phyloP scores from a whole-genome alignment of 179 eudicot species.

The Beta macrorhiza region DNA sequence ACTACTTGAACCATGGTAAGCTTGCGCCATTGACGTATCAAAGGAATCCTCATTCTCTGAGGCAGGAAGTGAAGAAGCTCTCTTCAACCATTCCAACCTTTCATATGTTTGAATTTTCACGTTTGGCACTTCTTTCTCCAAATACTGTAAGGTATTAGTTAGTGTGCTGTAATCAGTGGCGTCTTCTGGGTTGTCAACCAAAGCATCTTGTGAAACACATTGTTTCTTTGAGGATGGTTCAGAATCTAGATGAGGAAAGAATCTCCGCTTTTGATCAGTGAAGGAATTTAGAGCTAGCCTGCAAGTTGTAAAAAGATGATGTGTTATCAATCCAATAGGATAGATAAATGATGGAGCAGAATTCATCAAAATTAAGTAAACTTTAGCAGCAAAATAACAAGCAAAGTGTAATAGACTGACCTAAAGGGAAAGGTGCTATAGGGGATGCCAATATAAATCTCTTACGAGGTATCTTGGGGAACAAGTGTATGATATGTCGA shows the following conservation, averaged over 20 bases:
- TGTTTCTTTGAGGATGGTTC: constrained; percentile 64
- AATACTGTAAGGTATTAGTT: constrained; percentile 43
- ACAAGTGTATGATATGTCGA: no score
- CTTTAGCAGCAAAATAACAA: background rate
- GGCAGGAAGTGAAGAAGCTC: constrained; percentile 69
- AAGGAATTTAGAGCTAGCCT: constrained; percentile 96
- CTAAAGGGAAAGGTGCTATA: no score
- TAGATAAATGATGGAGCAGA: constrained; percentile 12
- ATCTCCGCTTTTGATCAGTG: constrained; percentile 77
- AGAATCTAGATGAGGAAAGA: constrained; percentile 78
- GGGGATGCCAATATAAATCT: no score
- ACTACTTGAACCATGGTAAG: constrained; percentile 50
- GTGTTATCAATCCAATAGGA: background rate
- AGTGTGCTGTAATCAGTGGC: constrained; percentile 44
- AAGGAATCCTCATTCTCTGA: constrained; percentile 45
- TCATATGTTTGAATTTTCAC: constrained; percentile 60
- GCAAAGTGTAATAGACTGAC: no score
- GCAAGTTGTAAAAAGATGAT: constrained; percentile 24
- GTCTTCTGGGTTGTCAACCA: constrained; percentile 54
- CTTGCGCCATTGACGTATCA: constrained; percentile 51
- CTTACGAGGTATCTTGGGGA: no score
- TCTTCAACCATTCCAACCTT: constrained; percentile 78
- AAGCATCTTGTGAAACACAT: constrained; percentile 43
- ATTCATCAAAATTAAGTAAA: background rate
- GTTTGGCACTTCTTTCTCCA: constrained; percentile 64